phyloP scores from a whole-genome alignment of 2,329 filamentous ascomycete genomes.

The Phaeosphaeriaceae sp. region DNA sequence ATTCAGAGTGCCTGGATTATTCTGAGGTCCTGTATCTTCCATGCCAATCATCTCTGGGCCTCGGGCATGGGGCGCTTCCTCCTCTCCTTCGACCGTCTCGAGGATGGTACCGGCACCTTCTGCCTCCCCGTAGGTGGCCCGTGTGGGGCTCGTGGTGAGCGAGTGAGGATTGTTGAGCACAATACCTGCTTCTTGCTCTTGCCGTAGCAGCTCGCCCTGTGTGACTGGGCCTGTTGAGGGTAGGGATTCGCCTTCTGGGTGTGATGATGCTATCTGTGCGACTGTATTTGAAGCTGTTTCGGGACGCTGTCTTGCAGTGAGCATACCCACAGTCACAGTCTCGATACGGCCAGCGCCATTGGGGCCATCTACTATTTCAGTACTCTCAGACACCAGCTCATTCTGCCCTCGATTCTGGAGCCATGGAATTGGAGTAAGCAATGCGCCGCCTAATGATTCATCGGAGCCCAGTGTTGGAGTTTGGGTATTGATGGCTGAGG shows the following conservation, averaged over 20 bases:
- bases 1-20: conserved; percentile 57
- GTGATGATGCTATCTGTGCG: conserved; percentile 40
- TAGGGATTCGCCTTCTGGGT: conserved; percentile 45
- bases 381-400: conserved; percentile 74
- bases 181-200: conserved; percentile 83
- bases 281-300: conserved; percentile 16
- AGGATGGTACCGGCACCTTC: conserved; percentile 39
- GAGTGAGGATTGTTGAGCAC: conserved; percentile 62
- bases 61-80: conserved; percentile 75
- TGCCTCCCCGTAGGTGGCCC: conserved; percentile 33
- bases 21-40: conserved; percentile 83
- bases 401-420: conserved; percentile 60
- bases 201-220: conserved; percentile 83
- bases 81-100: conserved; percentile 53
- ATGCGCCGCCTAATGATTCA: conserved; percentile 85
- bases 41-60: conserved; percentile 86
- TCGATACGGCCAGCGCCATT: conserved; percentile 81
- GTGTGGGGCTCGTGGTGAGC: conserved; percentile 32
- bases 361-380: conserved; percentile 80
- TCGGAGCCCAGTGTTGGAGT: conserved; percentile 72
- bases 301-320: conserved; percentile 19
- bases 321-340: conserved; percentile 76
- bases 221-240: conserved; percentile 56
- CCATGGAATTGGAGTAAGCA: conserved; percentile 95
- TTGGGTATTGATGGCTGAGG: conserved; percentile 48